Evolutionary conservation across 768 basidiomycete genomes (phyloP).

Genomic region (Clavulina sp.): DNA sequence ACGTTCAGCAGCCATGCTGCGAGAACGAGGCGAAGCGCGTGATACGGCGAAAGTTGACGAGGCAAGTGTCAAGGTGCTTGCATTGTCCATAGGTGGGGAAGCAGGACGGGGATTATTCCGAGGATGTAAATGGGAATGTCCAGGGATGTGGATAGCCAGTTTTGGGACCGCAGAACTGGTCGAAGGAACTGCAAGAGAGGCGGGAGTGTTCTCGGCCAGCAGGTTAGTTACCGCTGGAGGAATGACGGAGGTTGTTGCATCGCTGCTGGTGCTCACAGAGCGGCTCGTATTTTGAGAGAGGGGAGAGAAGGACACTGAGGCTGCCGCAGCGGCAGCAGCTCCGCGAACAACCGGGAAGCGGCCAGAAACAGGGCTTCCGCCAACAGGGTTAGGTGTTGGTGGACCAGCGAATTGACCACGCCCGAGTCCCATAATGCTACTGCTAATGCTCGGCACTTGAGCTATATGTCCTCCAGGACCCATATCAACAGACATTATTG

Average conservation of each 20-base stretch:
- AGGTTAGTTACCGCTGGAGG: constrained; percentile 13
- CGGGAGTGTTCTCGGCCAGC: constrained; percentile 26
- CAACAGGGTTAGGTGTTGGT: too few species aligned
- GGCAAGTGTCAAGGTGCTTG: constrained; percentile 81
- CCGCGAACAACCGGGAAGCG: constrained; percentile 3
- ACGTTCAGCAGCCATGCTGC: constrained; percentile 22
- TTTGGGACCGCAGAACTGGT: background rate
- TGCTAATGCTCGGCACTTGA: constrained; percentile 37
- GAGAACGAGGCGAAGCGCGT: constrained; percentile 3
- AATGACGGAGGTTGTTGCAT: constrained; percentile 1
- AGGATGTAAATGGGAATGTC: constrained; percentile 84
- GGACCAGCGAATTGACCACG: background rate
- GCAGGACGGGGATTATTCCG: constrained; percentile 90
- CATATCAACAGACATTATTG: constrained; percentile 76
- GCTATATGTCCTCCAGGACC: constrained; percentile 73
- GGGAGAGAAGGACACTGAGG: constrained; percentile 59
- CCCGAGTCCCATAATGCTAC: background rate
- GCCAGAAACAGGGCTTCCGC: constrained; percentile 9
- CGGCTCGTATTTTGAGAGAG: constrained; percentile 31
- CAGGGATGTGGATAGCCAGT: constrained; percentile 55
- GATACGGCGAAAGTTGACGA: constrained; percentile 65
- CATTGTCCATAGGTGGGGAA: constrained; percentile 80
- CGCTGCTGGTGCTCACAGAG: background rate
- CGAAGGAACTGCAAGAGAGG: background rate
- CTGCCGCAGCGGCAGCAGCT: constrained; percentile 22